Base-by-base conservation (phyloP, 306 rosid genomes). In the Cucurbita argyrosperma region DNA sequence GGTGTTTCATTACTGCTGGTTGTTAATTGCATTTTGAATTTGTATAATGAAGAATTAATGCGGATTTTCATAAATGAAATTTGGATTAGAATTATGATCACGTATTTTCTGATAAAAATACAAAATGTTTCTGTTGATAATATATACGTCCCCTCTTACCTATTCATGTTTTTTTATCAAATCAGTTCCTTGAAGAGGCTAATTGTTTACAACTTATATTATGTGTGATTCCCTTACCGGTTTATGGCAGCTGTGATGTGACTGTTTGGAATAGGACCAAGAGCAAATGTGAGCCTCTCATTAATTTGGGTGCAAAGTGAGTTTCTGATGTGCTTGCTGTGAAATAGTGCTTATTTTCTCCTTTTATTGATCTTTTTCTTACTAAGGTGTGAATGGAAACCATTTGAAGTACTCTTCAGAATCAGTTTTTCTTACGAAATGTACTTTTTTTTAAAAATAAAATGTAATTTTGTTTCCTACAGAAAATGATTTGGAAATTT, bases 201-300 rank as follows among this genome's bases (percentile, higher is more conserved):
- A 42, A 74, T 42, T 6, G 15, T 23, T 72, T 30, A 30, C 35
- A 30, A 30, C 35, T 30, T 23, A 18, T 42, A 38, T 57, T 14
- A 74, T 55, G 40, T 23, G 40, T 60, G 21, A 60, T 12, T 65
- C 57, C 59, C 18, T 79, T 16, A 52, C 72, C 78, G 78, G 80
- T 55, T 21, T 61, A 70, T 75, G 76, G 69, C 71, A 93, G 98
- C 76, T 68, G 86, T 79, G 91, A 89, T 77, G 83, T 93, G 74
- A 86, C 96, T 47, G 87, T 93, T 82, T 93, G 98, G 98, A 90
- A 93, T 78, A 85, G 96, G 82, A 90, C 98, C 76, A 87, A 87
- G 88, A 85, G 81, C 88, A 93, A 93, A 85, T 90, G 98, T 66
- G 93, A 93, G 71, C 88, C 96, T 54, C 83, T 93, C 39, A 86